Evolutionary conservation across 352 stramenopile species (phyloP), one percentile per base, ranked within the genome.

Genomic region (Phytopythium delawarense): DNA sequence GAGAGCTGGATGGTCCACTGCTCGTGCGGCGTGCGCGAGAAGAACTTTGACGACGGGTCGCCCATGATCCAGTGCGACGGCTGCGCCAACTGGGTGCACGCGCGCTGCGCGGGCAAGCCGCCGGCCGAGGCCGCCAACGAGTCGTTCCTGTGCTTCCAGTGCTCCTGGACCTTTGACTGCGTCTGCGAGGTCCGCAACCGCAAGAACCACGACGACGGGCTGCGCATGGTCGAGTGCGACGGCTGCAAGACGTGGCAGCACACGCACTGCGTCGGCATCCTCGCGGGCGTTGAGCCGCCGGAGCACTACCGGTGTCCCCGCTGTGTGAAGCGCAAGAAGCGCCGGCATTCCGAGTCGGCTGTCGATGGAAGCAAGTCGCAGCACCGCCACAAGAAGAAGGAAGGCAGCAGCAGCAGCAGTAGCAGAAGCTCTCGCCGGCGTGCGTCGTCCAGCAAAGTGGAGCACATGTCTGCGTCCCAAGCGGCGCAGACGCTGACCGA

Each of bases 171-270:
- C 48, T 89, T 92, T 50, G 71, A 88, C 34, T 92, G 84, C 56
- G 65, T 74, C 23, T 93, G 84, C 62, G 76, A 75, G 9, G 50
- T 89, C 37, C 74, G 79, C 52, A 58, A 60, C 8, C 66, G 48
- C 55, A 73, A 71, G 35, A 91, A 93, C 54, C 84, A 87, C 51
- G 81, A 93, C 48, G 84, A 93, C 57, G 71, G 74, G 11, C 65
- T 70, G 25, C 78, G 74, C 28, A 93, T 93, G 84, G 72, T 93
- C 13, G 74, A 91, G 60, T 92, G 84, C 44, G 81, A 87, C 25
- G 73, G 59, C 32, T 92, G 84, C 60, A 71, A 83, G 46, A 86
- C 72, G 7, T 95, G 86, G 86, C 78, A 91, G 53, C 86, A 95
- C 53, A 91, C 84, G 1, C 42, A 65, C 30, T 95, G 86, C 53